phyloP scores from a whole-genome alignment of 495 filamentous ascomycete genomes.

The Astrocystis sublimbata region DNA sequence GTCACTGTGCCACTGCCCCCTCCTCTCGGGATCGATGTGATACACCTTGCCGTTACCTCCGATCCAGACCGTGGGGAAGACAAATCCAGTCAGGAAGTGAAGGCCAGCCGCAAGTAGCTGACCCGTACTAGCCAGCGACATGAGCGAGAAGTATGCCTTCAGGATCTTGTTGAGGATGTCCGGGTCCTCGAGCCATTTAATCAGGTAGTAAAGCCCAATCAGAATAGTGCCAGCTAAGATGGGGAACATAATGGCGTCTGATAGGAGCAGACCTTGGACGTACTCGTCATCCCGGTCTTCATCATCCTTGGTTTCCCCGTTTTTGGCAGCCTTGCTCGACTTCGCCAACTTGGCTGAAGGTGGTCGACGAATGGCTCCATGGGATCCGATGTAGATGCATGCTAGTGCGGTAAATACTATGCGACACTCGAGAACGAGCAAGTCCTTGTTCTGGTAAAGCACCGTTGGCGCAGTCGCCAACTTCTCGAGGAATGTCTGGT shows the following conservation, averaged over 20 bases:
- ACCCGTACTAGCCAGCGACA: constrained; percentile 73
- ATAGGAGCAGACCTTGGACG: constrained; percentile 75
- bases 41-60: constrained; percentile 45
- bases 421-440: constrained; percentile 40
- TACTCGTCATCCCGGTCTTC: constrained; percentile 64
- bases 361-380: constrained; percentile 65
- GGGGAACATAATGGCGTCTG: constrained; percentile 85
- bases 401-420: constrained; percentile 44
- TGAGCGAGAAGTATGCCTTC: constrained; percentile 77
- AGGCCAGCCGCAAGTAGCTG: constrained; percentile 69
- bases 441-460: constrained; percentile 61
- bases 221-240: constrained; percentile 74
- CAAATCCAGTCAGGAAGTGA: constrained; percentile 61
- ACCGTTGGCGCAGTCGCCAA: constrained; percentile 19
- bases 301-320: constrained; percentile 43
- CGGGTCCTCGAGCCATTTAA: constrained; percentile 85
- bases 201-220: constrained; percentile 78
- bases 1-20: constrained; percentile 23
- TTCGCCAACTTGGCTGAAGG: constrained; percentile 70
- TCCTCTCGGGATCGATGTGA: constrained; percentile 41
- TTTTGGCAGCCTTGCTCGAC: constrained; percentile 34
- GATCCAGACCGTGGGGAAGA: constrained; percentile 69
- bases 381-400: constrained; percentile 49
- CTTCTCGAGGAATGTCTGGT: constrained; percentile 25
- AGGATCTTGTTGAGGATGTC: constrained; percentile 80